These are phyloP conservation scores for Pelargonium australe DNA, from an alignment of 441 rosid species.

Conservation along the genomic window DNA sequence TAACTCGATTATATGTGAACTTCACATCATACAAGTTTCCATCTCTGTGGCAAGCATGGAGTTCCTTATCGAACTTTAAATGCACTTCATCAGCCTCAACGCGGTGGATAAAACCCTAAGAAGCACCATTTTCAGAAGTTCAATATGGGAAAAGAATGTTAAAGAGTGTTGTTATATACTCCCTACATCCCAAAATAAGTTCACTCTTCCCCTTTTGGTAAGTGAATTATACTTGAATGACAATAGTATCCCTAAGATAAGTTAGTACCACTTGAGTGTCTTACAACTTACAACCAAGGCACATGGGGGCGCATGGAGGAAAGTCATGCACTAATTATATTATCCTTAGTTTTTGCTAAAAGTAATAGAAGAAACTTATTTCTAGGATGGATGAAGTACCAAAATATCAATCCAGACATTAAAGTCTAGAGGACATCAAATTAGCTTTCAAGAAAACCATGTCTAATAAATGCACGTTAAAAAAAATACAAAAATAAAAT, in stretches of 20 bases:
- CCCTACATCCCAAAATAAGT: neutral
- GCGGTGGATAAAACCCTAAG: constrained; percentile 54
- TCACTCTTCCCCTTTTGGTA: too few species aligned
- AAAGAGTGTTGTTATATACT: neutral
- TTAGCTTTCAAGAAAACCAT: neutral
- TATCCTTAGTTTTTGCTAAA: too few species aligned
- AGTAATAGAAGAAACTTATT: too few species aligned
- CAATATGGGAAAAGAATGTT: neutral
- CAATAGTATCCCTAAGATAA: too few species aligned
- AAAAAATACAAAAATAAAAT: too few species aligned
- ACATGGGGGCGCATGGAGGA: too few species aligned
- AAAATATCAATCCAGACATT: too few species aligned
- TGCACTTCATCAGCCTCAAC: constrained; percentile 66
- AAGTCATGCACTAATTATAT: too few species aligned
- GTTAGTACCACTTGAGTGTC: too few species aligned
- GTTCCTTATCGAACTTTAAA: constrained; percentile 44
- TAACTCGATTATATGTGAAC: constrained; percentile 50
- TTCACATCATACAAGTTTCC: constrained; percentile 44
- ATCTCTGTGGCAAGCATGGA: constrained; percentile 36
- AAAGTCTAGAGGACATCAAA: too few species aligned
- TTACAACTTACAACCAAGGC: too few species aligned
- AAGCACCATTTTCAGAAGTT: constrained; percentile 5
- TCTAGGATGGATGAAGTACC: too few species aligned
- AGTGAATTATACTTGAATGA: neutral
- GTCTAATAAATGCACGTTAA: neutral